Evolutionary conservation across 139 green algal genomes (phyloP).

Genomic region (Ettlia oleoabundans): DNA sequence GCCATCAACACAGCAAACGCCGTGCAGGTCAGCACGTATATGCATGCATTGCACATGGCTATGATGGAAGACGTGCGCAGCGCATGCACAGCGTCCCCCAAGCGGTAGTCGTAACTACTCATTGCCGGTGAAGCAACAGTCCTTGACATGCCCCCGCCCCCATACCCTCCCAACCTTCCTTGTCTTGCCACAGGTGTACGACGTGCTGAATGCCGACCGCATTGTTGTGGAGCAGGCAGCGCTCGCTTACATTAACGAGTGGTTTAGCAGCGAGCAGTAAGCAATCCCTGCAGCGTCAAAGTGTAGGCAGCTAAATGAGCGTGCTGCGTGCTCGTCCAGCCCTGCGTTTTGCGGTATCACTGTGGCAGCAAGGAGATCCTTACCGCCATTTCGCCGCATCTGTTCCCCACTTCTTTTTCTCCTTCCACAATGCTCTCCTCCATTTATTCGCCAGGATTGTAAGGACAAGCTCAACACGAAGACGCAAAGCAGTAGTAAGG

Average conservation of each 20-base stretch:
- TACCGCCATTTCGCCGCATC: no score
- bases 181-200: slow-evolving; percentile 77
- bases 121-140: no score
- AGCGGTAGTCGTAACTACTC: no score
- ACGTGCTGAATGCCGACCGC: slow-evolving; percentile 92
- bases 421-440: no score
- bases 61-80: no score
- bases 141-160: no score
- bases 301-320: neutral
- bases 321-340: no score
- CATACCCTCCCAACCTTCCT: neutral
- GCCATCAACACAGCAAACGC: slow-evolving; percentile 61
- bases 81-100: no score
- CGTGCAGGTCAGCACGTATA: slow-evolving; percentile 1
- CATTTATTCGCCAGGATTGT: no score
- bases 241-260: slow-evolving; percentile 68
- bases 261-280: slow-evolving; percentile 39
- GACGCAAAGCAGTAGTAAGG: no score
- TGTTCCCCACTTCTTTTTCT: no score
- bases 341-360: neutral
- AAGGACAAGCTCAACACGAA: no score
- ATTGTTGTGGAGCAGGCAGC: slow-evolving; percentile 90
- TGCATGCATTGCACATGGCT: neutral
- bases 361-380: neutral
- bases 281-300: neutral